Base-by-base conservation (phyloP, 441 rosid genomes). In the Adansonia grandidieri region DNA sequence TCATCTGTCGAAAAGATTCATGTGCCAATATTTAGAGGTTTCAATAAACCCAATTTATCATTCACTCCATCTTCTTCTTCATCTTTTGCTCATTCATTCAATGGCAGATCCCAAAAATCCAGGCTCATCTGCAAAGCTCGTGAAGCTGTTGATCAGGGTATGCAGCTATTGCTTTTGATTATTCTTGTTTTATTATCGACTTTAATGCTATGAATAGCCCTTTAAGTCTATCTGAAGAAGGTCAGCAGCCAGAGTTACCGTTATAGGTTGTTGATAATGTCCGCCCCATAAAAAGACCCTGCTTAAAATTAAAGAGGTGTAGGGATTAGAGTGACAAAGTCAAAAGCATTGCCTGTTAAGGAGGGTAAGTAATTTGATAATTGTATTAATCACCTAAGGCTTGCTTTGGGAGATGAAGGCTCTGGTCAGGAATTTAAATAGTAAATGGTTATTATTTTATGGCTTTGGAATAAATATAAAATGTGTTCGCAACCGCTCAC, bases 91-190 rank as follows among this genome's bases (percentile, higher is more conserved):
- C 60, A 56, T 56, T 56, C 60, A 56, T n/a, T n/a, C 60, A 69
- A 64, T 72, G 40, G 76, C 77, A 81, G 82, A 79, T 40, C 10
- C 81, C 75, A 65, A 53, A 85, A 80, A 62, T 74, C 83, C 48
- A 58, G 76, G 74, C n/a, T 86, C 53, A 75, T 91, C 64, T 91
- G 90, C 92, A 84, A 88, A 74, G 94, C 92, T 80, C 79, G 88
- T 1, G 88, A 86, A 82, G 93, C 95, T 57, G 78, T 89, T 28
- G 85, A 85, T 63, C 82, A 83, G 87, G 92, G 91, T 91, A 67
- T 13, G 71, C 51, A 1, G 37, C 48, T 1, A n/a, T 48, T 57
- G 9, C 69, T 22, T 19, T 9, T 11, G 15, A 8, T 14, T 2
- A n/a, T 62, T 75, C 20, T 15, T 61, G 45, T 13, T 45, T 56